phyloP scores from a whole-genome alignment of 805 yeast genomes.

The Schwanniomyces vanrijiae region DNA sequence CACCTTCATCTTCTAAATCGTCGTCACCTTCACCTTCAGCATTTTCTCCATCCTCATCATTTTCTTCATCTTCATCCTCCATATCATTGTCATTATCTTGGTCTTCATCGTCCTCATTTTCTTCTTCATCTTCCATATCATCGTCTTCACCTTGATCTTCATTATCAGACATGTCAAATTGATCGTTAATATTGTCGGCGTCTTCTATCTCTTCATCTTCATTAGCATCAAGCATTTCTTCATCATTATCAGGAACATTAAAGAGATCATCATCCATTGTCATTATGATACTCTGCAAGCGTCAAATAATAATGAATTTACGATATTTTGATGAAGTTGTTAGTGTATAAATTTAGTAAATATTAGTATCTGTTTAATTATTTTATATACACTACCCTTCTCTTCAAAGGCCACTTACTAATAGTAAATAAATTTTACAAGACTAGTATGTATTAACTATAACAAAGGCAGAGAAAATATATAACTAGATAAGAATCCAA shows the following conservation, averaged over 20 bases:
- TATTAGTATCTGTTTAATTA: neutral
- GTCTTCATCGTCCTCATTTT: slow-evolving; percentile 14
- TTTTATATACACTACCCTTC: neutral
- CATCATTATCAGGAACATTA: slow-evolving; percentile 16
- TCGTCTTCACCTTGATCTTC: slow-evolving; percentile 24
- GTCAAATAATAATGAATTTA: slow-evolving; percentile 1
- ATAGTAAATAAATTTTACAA: neutral
- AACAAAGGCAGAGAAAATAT: neutral
- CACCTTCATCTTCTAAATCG: slow-evolving; percentile 9
- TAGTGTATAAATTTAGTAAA: neutral
- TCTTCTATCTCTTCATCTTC: slow-evolving; percentile 6
- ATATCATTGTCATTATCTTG: slow-evolving; percentile 16
- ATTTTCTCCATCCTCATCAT: slow-evolving; percentile 9
- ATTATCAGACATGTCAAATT: slow-evolving; percentile 21
- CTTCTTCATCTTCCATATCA: slow-evolving; percentile 16
- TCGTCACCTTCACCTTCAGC: slow-evolving; percentile 10
- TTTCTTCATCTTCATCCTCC: slow-evolving; percentile 8
- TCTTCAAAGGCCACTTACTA: neutral
- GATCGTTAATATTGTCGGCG: slow-evolving; percentile 14
- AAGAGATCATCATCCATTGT: slow-evolving; percentile 30
- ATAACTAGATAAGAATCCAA: neutral
- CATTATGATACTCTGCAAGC: slow-evolving; percentile 10
- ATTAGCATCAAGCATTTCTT: slow-evolving; percentile 13
- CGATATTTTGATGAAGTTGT: neutral
- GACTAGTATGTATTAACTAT: slow-evolving; percentile 1